These are phyloP conservation scores for Isabelozyma pseudorhagii DNA, from an alignment of 805 yeast species.

Conservation along the genomic window DNA sequence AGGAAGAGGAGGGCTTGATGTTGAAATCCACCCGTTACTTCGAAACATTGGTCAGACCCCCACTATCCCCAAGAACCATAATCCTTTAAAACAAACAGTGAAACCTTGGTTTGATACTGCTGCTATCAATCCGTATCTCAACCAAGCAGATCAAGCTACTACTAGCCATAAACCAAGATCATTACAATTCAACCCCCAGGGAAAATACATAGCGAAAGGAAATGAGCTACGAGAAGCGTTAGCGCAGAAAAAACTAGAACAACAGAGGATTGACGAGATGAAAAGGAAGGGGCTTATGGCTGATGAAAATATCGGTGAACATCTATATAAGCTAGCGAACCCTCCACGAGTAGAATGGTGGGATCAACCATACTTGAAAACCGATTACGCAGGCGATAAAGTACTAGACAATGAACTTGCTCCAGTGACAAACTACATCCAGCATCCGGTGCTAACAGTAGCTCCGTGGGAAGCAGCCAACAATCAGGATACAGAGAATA, in stretches of 20 bases:
- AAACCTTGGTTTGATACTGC: slow-evolving; percentile 29
- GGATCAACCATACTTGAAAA: slow-evolving; percentile 61
- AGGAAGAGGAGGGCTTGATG: slow-evolving; percentile 24
- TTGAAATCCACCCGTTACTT: slow-evolving; percentile 37
- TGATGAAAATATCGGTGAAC: slow-evolving; percentile 54
- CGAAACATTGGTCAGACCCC: slow-evolving; percentile 15
- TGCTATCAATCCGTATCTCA: slow-evolving; percentile 37
- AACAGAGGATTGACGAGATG: slow-evolving; percentile 21
- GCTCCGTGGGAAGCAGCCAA: slow-evolving; percentile 51
- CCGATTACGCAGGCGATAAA: slow-evolving; percentile 32
- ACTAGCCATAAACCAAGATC: slow-evolving; percentile 27
- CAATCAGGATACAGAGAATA: slow-evolving; percentile 32
- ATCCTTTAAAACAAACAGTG: slow-evolving; percentile 26
- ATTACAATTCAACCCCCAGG: slow-evolving; percentile 55
- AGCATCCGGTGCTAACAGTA: slow-evolving; percentile 71
- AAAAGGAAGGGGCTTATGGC: slow-evolving; percentile 46
- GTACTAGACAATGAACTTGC: slow-evolving; percentile 36
- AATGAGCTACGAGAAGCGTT: slow-evolving; percentile 44
- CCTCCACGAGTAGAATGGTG: slow-evolving; percentile 88
- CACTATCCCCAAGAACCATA: slow-evolving; percentile 19
- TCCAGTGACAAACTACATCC: slow-evolving; percentile 68
- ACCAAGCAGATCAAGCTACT: slow-evolving; percentile 15
- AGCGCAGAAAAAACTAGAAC: slow-evolving; percentile 25
- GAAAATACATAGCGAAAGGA: slow-evolving; percentile 60
- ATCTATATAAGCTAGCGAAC: slow-evolving; percentile 38